A percentile compares a stretch with the other conserved stretches of the same genome.
Evolutionary conservation across 176 grass and related monocot genomes (phyloP).

Genomic region (Phoenix dactylifera): DNA sequence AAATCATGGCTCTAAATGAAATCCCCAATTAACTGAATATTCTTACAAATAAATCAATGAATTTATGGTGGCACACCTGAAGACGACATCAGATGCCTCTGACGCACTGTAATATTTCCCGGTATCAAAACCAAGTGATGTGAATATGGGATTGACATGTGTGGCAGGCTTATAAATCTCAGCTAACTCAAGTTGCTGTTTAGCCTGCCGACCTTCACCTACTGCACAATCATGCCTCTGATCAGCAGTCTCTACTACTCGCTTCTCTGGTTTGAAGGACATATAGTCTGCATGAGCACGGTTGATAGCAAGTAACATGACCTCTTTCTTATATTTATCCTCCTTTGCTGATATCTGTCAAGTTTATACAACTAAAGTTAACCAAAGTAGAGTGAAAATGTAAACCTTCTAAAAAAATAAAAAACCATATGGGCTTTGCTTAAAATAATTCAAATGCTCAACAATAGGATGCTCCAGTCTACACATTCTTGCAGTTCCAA

Average conservation of each 20-base stretch:
- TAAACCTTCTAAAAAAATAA: no score
- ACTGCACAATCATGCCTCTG: conserved; percentile 36
- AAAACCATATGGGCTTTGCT: no score
- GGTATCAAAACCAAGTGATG: conserved; percentile 58
- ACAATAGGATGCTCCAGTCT: no score
- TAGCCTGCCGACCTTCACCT: conserved; percentile 31
- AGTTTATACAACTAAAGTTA: background rate
- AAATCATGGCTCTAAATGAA: no score
- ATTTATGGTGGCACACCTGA: conserved; percentile 31
- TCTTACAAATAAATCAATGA: no score
- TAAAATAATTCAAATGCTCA: no score
- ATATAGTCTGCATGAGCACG: conserved; percentile 62
- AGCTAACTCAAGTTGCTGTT: conserved; percentile 65
- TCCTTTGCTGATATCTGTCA: conserved; percentile 74
- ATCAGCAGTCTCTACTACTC: conserved; percentile 45
- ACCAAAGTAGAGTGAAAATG: no score
- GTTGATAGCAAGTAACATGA: conserved; percentile 49
- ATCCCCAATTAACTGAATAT: no score
- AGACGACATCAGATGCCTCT: conserved; percentile 71
- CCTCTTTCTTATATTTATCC: conserved; percentile 85
- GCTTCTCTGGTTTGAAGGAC: conserved; percentile 72
- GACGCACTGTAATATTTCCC: conserved; percentile 71
- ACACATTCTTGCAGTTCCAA: no score
- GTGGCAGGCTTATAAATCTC: conserved; percentile 78
- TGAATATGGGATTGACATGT: conserved; percentile 83